These are phyloP conservation scores for Thraustochytrium striatum DNA, from an alignment of 352 stramenopile genomes.

Conservation along the genomic window DNA sequence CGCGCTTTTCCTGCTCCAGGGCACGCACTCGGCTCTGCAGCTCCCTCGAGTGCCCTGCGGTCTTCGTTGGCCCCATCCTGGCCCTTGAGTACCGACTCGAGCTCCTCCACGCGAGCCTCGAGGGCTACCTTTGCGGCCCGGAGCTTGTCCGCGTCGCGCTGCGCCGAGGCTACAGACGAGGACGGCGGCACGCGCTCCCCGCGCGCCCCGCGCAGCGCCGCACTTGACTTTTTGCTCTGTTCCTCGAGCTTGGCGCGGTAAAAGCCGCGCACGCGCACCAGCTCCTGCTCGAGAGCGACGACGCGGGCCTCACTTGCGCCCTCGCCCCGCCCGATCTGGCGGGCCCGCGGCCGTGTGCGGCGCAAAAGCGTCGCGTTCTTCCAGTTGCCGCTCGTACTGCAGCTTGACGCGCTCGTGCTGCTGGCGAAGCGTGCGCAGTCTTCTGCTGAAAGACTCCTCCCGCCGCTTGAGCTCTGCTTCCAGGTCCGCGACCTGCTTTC, in stretches of 20 bases:
- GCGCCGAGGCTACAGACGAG: conserved; percentile 2
- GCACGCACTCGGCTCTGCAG: conserved; percentile 10
- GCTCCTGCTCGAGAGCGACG: conserved; percentile 42
- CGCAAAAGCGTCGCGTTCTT: no score
- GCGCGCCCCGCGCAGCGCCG: conserved; percentile 26
- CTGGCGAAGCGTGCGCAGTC: conserved; percentile 49
- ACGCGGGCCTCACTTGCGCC: conserved; percentile 18
- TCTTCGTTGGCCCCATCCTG: no score
- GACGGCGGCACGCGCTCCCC: neutral
- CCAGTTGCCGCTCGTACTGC: conserved; percentile 48
- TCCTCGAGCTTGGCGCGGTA: conserved; percentile 54
- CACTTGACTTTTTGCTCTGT: conserved; percentile 49
- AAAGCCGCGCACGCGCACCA: conserved; percentile 45
- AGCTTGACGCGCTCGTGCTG: conserved; percentile 53
- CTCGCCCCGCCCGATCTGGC: neutral
- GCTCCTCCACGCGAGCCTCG: conserved; percentile 50
- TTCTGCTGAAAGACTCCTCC: conserved; percentile 23
- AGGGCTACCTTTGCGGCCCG: conserved; percentile 43
- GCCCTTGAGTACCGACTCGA: conserved; percentile 36
- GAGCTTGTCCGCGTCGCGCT: conserved; percentile 41
- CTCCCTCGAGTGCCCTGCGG: no score
- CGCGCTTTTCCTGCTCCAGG: conserved; percentile 3
- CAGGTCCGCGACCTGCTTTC: neutral
- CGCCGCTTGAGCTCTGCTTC: conserved; percentile 43
- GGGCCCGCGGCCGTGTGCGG: no score